Conservation (phyloP, 78 protist species). For the Dictyostelium capitatum region DNA sequence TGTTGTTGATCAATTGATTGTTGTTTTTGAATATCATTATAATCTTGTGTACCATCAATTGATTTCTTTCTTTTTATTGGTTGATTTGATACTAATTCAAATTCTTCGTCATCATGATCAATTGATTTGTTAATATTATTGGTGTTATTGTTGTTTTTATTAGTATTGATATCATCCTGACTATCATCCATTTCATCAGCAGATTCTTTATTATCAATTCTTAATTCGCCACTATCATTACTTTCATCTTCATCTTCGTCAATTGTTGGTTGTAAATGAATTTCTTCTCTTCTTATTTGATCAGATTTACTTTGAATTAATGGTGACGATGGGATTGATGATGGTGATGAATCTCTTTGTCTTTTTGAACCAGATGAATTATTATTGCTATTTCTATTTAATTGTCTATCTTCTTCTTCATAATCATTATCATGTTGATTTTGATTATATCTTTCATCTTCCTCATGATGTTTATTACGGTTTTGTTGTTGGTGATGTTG, state of each 20-base stretch:
- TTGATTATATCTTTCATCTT: not conserved
- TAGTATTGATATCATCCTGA: not conserved
- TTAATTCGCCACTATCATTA: not conserved
- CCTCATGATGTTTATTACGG: too few species aligned
- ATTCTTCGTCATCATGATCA: not conserved
- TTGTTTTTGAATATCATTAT: not conserved
- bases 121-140: not conserved
- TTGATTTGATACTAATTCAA: conserved; percentile 1
- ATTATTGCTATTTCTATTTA: not conserved
- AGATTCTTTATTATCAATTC: not conserved
- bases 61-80: not conserved
- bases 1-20: not conserved
- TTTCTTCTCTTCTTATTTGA: not conserved
- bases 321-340: not conserved
- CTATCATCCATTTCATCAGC: not conserved
- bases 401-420: not conserved
- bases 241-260: not conserved
- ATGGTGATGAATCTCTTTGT: not conserved
- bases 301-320: too few species aligned
- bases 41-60: not conserved
- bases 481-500: not conserved
- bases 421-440: not conserved
- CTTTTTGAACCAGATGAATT: conserved; percentile 27
- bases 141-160: not conserved
- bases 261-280: not conserved